phyloP scores from a whole-genome alignment of 192 early-diverging fungal species.

The Backusella luteola region DNA sequence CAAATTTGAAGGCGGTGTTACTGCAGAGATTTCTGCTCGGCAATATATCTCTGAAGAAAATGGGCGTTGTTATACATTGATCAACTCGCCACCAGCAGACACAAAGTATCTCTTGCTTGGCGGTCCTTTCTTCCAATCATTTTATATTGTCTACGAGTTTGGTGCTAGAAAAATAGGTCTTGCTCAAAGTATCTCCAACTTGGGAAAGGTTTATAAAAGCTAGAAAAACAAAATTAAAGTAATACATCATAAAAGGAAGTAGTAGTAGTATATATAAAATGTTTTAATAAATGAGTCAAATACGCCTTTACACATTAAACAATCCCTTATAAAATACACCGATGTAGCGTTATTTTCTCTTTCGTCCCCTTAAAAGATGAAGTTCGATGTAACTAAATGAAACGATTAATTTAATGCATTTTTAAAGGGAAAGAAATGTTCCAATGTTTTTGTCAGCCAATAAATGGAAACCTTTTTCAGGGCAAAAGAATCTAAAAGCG shows the following conservation, averaged over 20 bases:
- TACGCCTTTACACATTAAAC: not conserved
- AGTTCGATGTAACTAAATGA: not conserved
- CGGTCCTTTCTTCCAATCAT: not conserved
- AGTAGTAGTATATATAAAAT: not conserved
- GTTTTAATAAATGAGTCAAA: not conserved
- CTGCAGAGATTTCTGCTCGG: not conserved
- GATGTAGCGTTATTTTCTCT: not conserved
- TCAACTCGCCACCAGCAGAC: not conserved
- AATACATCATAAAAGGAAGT: not conserved
- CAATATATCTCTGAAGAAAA: not conserved
- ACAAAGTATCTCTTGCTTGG: not conserved
- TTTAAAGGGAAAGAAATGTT: not conserved
- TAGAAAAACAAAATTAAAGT: not conserved
- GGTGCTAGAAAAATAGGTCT: slow-evolving; percentile 3
- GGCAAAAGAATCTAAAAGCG: too few species aligned
- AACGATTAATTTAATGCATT: not conserved
- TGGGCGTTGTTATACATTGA: not conserved
- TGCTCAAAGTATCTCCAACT: not conserved
- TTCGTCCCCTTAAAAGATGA: not conserved
- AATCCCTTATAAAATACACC: not conserved
- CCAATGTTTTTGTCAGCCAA: too few species aligned
- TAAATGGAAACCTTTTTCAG: too few species aligned
- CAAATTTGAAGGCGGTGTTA: not conserved
- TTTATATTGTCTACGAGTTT: not conserved
- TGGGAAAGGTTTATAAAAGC: not conserved